Base-by-base conservation (phyloP, 305 asterid genomes). In the Fraxinus sp. region DNA sequence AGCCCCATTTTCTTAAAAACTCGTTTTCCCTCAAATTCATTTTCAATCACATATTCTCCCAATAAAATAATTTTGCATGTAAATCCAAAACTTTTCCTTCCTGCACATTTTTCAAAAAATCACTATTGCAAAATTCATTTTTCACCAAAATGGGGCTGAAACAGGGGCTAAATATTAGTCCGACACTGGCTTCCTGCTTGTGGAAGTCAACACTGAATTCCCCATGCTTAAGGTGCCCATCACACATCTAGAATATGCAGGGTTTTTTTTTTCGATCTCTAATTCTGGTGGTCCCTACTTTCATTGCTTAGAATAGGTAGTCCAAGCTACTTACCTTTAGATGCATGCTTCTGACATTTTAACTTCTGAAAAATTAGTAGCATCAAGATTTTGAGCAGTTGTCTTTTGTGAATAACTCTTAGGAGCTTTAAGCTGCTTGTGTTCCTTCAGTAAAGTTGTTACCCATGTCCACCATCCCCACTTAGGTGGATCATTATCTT, bases 351-450 rank as follows among this genome's bases (percentile, higher is more conserved):
- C 46, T 68, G 22, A 82, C 62, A 22, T 59, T 66, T 49, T 10
- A 77, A 39, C 68, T 76, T 82, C 77, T 75, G 1, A 36, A 66
- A 37, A 46, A 10, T 41, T 36, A 14, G 77, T 37, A 24, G 77
- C 28, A 44, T 55, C 81, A 62, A 74, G 73, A 66, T 78, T 68
- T 39, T 59, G 30, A 18, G 26, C 41, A 62, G 78, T 33, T 24
- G 28, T 68, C 28, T 26, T 62, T 13, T 26, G 76, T 57, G 18
- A 14, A 57, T 74, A 20, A 79, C 22, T 71, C 20, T 73, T 73
- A 72, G 18, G 49, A 37, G 73, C 59, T 78, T 74, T 36, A 78
- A 73, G 85, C 68, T 70, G 84, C 81, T 74, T 62, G 80, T 73
- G 75, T 39, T 37, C 78, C 74, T 39, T 44, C 75, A 16, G 32